Evolutionary conservation across 768 basidiomycete genomes (phyloP).

Genomic region (Cystoderma amianthinum): DNA sequence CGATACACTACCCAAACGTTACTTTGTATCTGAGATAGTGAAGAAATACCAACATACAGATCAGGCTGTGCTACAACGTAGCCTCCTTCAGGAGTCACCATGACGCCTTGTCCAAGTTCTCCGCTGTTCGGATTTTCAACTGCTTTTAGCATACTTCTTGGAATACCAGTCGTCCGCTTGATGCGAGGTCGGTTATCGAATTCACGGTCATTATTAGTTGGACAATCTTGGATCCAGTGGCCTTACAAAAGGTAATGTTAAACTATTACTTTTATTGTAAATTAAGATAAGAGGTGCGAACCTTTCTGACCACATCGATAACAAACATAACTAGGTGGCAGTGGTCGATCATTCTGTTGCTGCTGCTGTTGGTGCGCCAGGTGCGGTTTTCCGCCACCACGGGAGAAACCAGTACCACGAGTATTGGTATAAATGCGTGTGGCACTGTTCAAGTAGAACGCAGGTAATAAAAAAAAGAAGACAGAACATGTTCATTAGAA

Average conservation of each 20-base stretch:
- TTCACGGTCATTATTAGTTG: constrained; percentile 93
- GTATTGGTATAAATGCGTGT: constrained; percentile 60
- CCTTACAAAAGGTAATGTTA: constrained; percentile 41
- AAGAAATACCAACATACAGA: constrained; percentile 53
- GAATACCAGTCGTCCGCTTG: constrained; percentile 97
- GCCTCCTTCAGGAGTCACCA: constrained; percentile 98
- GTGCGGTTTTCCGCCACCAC: constrained; percentile 56
- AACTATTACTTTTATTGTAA: not conserved
- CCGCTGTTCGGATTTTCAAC: constrained; percentile 80
- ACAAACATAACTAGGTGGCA: constrained; percentile 95
- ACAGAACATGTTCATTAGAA: constrained; percentile 66
- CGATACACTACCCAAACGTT: constrained; percentile 55
- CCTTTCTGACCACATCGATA: constrained; percentile 99
- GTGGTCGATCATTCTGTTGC: constrained; percentile 63
- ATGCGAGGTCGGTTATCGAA: constrained; percentile 93
- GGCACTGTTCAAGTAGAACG: constrained; percentile 41
- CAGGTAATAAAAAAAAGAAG: constrained; percentile 20
- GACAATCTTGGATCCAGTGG: constrained; percentile 99
- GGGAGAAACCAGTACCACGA: constrained; percentile 57
- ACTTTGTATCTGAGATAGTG: not conserved
- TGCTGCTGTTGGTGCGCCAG: constrained; percentile 35
- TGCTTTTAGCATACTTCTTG: constrained; percentile 93
- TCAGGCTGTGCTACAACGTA: constrained; percentile 98
- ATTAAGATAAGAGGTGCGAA: constrained; percentile 26
- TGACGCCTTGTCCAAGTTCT: constrained; percentile 77